Evolutionary conservation across 306 rosid genomes (phyloP), one percentile per base, ranked within the genome.

Genomic region (Ziziphus jujuba): DNA sequence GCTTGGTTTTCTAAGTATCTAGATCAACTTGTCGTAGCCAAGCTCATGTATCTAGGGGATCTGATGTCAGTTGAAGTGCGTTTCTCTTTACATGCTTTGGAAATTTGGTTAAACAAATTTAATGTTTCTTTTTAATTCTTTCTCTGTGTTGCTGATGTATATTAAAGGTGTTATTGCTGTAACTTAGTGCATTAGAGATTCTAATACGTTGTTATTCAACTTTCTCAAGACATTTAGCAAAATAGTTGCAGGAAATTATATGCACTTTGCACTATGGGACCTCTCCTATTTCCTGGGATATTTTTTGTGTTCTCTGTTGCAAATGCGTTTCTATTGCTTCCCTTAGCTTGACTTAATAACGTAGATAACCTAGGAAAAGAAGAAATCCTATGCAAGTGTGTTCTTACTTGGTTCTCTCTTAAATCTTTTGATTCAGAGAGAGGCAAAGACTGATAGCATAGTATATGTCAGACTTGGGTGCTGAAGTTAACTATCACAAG

Each of bases 401-500:
- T 21, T 4, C 50, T 34, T 52, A 35, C 50, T 5, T 21, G 17
- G 45, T 21, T 49, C 1, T 16, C 17, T 50, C 52, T 23, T 2
- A 2, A 19, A 25, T 61, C 6, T 70, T 75, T 47, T 66, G 55
- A 64, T 81, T 72, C 81, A 90, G 98, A 55, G 95, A 79, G 76
- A 84, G 84, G 67, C 95, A 77, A 58, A 79, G 74, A 72, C 69
- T 86, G 61, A 59, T 93, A 66, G 91, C 97, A 8, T 79, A 56
- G 35, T 85, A 88, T 75, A 90, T 93, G 85, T 83, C 83, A 14
- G 79, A 83, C 50, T 65, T 85, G 77, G 97, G 93, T 36, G 96
- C 96, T 8, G 97, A 93, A 75, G 90, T 90, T 79, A 84, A 83
- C 61, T 72, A 76, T 70, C 97, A 93, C 79, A 88, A 82, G 82